Base-by-base conservation (phyloP, 768 basidiomycete species). In the Boletus insuetus region DNA sequence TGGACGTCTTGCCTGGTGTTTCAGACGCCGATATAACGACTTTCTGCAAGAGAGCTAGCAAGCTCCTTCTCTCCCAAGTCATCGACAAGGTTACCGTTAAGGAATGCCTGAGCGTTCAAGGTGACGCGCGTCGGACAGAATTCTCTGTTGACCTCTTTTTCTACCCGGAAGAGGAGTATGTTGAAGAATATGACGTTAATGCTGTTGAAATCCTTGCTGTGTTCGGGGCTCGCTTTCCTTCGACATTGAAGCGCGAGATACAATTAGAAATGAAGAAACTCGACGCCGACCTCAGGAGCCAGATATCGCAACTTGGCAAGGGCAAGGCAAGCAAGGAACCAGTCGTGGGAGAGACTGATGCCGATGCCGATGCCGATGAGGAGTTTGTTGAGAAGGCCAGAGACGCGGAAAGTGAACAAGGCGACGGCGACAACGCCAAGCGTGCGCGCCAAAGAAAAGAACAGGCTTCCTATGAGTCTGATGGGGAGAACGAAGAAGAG, bases 1-100 rank as follows among this genome's bases (percentile, higher is more conserved):
- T 98, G 77, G 81, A 80, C 43, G 78, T 94, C 40, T 78, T 81
- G 11, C 71, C 77, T 0, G 81, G 77, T 26, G 73, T 82, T 26
- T 61, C 81, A 5, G 71, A 76, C 20, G 73, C 79, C 19, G 82
- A 89, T 46, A 75, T 92, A 55, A 82, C 83, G 49, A 65, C 74
- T 10, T 98, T 98, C 76, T 92, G 94, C 79, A 96, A 96, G 71
- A 81, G 85, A 53, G 91, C 92, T 17, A 93, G 86, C 59, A 85
- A 85, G 16, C 80, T 98, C 49, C 84, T 88, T 10, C 82, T 98
- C 20, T 89, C 95, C 6, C 92, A 98, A 69, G 76, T 98, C 32
- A 81, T 97, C 49, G 90, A 98, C 59, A 80, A 79, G 48, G 87
- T 96, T 44, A 77, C 75, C 0, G 94, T 99, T 14, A 87, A 81